These are phyloP conservation scores for Mucor circinelloides DNA, from an alignment of 371 early-diverging fungal species.

Conservation along the genomic window DNA sequence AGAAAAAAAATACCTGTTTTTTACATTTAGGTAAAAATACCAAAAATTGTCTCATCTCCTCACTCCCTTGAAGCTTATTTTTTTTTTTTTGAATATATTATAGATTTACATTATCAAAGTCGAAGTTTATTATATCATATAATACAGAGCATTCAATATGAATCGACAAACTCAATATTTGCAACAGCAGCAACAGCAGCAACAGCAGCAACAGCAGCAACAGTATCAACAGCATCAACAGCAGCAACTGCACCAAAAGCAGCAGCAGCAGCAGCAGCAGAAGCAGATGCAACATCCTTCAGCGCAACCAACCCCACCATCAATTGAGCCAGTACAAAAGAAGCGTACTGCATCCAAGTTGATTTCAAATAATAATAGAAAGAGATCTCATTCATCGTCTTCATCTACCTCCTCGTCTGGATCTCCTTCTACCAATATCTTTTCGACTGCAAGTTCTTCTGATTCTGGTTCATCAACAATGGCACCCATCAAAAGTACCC, in stretches of 20 bases:
- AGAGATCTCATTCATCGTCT: constrained; percentile 25
- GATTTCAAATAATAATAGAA: constrained; percentile 7
- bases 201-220: background rate
- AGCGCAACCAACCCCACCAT: background rate
- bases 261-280: background rate
- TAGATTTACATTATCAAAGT: background rate
- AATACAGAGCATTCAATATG: background rate
- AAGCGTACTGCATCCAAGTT: background rate
- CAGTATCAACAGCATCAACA: background rate
- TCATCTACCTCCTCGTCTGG: constrained; percentile 15
- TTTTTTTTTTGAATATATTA: background rate
- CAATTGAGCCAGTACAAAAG: background rate
- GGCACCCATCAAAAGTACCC: constrained; percentile 1
- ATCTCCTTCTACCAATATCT: constrained; percentile 12
- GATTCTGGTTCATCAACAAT: constrained; percentile 28
- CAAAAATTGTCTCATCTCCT: background rate
- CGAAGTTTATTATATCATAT: background rate
- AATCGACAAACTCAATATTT: constrained; percentile 8
- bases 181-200: background rate
- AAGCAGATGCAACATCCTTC: background rate
- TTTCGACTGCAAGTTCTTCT: constrained; percentile 22
- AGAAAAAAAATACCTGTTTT: background rate
- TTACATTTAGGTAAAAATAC: constrained; percentile 5
- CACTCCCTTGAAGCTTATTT: background rate
- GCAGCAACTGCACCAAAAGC: background rate